Base-by-base conservation (phyloP, 2,329 filamentous ascomycete species). In the Paraphaeosphaeria sporulosa region DNA sequence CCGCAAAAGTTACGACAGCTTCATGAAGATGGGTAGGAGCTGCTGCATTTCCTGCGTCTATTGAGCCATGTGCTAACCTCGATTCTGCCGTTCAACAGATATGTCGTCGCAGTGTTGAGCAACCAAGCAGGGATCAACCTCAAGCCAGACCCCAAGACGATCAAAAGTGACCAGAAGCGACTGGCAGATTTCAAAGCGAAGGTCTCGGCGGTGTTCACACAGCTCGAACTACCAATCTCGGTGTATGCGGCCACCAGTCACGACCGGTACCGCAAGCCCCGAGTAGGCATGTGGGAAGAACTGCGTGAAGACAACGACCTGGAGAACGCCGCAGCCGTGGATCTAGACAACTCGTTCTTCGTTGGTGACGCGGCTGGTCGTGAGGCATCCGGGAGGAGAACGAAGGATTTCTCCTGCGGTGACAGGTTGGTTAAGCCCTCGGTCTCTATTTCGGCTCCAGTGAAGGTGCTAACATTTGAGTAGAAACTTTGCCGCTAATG, bases 61-160 rank as follows among this genome's bases (percentile, higher is more conserved):
- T 50, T 43, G 38, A 40, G 13, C 42, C 21, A 34, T 46, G 40
- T 57, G 51, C 61, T 70, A 46, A 69, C 48, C 12, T 8, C 48
- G 40, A 43, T 54, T 15, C 25, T 57, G 43, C 25, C 4, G 43
- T 34, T 47, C 36, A 48, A 54, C 69, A 91, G 90, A 32, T 96
- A 91, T 77, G 86, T 86, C 48, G 79, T 98, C 13, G 86, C 92
- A 19, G 86, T 98, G 50, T 79, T 99, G 52, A 96, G 92, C 63
- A 99, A 99, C 76, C 95, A 99, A 78, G 94, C 85, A 52, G 93
- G 91, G 15, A 83, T 99, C 47, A 90, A 86, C 17, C 81, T 98
- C 2, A 90, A 90, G 64, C 85, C 87, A 19, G 87, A 92, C 55
- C 80, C 89, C n/a, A 95, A 93, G 70, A 81, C 83, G 2, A 86